These are phyloP conservation scores for Porphyridium purpureum DNA, from an alignment of 23 red algal genomes.

Conservation along the genomic window DNA sequence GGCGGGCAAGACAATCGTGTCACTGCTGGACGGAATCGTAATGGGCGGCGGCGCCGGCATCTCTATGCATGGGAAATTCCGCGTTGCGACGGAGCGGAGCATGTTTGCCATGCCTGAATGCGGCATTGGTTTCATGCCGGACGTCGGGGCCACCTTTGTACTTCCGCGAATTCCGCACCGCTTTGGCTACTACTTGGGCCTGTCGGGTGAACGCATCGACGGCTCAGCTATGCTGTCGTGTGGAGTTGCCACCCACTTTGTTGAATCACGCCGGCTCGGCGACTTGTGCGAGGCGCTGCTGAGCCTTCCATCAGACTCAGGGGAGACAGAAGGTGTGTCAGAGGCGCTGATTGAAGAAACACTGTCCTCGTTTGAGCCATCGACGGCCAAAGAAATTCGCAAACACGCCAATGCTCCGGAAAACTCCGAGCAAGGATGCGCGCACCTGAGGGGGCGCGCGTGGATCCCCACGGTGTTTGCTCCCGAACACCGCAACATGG, in stretches of 20 bases:
- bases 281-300: conserved; percentile 19
- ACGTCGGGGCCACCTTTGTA: conserved; percentile 67
- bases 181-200: conserved; percentile 35
- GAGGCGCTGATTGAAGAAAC: too few species aligned
- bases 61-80: conserved; percentile 60
- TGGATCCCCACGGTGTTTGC: too few species aligned
- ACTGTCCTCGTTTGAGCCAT: too few species aligned
- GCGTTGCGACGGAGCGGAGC: conserved; percentile 60
- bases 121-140: conserved; percentile 67
- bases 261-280: conserved; percentile 8
- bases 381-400: too few species aligned
- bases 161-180: conserved; percentile 41
- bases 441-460: too few species aligned
- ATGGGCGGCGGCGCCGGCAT: conserved; percentile 94
- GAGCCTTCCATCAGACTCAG: too few species aligned
- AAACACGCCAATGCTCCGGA: too few species aligned
- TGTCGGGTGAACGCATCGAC: conserved; percentile 54
- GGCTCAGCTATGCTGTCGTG: conserved; percentile 30
- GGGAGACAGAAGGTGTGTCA: too few species aligned
- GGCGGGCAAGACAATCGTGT: conserved; percentile 9
- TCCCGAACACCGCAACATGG: too few species aligned
- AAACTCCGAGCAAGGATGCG: too few species aligned
- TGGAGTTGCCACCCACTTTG: conserved; percentile 87
- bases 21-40: conserved; percentile 72
- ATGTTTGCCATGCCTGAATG: conserved; percentile 89